Conservation (phyloP, 2,329 filamentous ascomycete species). For the Pseudogymnoascus sp. region DNA sequence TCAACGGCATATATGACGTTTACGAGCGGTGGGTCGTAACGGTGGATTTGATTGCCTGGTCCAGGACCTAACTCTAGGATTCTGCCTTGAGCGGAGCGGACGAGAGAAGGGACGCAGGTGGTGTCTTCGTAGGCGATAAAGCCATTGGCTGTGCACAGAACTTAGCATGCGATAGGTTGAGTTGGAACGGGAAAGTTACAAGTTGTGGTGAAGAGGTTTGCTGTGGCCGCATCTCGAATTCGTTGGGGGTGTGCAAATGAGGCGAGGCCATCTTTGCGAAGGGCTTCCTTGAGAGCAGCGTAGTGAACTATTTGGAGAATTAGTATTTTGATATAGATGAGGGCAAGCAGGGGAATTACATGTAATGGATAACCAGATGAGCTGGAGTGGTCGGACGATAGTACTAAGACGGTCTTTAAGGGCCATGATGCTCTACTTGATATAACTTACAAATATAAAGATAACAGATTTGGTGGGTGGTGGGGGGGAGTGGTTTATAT, state of each 20-base stretch:
- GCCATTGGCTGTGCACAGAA: conserved; percentile 17
- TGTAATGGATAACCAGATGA: not conserved
- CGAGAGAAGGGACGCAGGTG: conserved; percentile 28
- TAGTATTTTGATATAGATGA: conserved; percentile 1
- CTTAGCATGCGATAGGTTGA: conserved; percentile 10
- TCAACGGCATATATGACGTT: conserved; percentile 34
- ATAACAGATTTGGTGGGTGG: not conserved
- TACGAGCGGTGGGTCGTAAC: conserved; percentile 29
- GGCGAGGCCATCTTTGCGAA: conserved; percentile 19
- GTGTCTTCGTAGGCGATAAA: conserved; percentile 30
- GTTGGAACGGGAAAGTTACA: conserved; percentile 15
- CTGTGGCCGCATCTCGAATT: conserved; percentile 21
- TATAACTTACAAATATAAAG: not conserved
- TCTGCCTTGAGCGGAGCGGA: conserved; percentile 26
- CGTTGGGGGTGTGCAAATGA: conserved; percentile 14
- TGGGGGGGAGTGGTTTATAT: not conserved
- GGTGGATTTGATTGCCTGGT: conserved; percentile 35
- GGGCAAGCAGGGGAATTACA: not conserved
- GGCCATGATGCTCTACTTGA: not conserved
- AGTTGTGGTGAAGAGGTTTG: conserved; percentile 20
- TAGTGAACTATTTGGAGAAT: conserved; percentile 17
- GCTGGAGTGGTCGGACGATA: not conserved
- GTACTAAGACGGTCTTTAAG: not conserved
- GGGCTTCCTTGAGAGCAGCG: conserved; percentile 16
- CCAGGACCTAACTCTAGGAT: conserved; percentile 39